Evolutionary conservation across 1,284 basidiomycete species (phyloP), one percentile per base, ranked within the genome.

Genomic region (Mycosarcoma mackinlayi): DNA sequence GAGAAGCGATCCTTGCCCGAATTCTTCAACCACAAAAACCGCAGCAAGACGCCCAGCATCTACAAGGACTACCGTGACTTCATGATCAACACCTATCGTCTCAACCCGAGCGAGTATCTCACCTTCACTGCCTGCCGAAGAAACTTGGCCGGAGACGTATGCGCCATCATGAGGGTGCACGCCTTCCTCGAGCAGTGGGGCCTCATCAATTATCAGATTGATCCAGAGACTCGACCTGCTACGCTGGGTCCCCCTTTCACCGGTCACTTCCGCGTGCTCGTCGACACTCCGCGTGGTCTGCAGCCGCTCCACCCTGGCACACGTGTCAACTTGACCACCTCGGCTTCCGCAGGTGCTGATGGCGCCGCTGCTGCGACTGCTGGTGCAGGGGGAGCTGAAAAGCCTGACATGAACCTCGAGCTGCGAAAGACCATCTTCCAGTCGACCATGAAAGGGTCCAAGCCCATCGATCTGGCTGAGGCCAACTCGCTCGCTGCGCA

Each of bases 21-120:
- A 84, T 99, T 98, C 87, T 99, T 99, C 88, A 95, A 94, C 83
- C 92, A 92, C 58, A 88, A 93, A 67, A 95, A 74, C 92, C 90
- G 80, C 46, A 80, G 76, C 71, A 99, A 99, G 85, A 97, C 94
- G 0, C 95, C 95, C 0, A 88, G 91, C 27, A 93, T 98, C 73
- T 99, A 98, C 87, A 98, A 98, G 84, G 95, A 98, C 84, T 99
- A 99, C 83, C 89, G 95, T 67, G 95, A 99, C 86, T 99, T 99
- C 79, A 99, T 99, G 93, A 89, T 99, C 84, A 97, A 99, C 85
- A 95, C 95, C 3, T 98, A 98, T 85, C 88, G 95, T 39, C 87
- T 99, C 46, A 89, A 96, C 69, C 96, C 95, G 1, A 88, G 88
- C 38, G 95, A 99, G 84, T 99, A 99, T 81, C 87, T 99, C 57